Percentiles rank a stretch among this genome's conserved stretches.
These are phyloP conservation scores for Myxozyma mucilagina DNA, from an alignment of 805 yeast genomes.

Conservation along the genomic window DNA sequence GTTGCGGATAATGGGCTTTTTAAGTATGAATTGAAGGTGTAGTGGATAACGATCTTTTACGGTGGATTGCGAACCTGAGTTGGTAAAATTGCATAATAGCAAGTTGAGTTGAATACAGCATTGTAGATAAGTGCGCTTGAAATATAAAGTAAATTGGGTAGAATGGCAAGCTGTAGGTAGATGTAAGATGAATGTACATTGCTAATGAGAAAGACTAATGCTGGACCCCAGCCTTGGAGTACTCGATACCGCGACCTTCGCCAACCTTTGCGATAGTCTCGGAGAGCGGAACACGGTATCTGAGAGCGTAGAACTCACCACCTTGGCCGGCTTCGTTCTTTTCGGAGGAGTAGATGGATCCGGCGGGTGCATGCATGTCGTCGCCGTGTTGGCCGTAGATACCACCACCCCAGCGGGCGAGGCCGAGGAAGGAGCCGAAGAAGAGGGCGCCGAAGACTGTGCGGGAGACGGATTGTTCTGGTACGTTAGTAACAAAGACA, in stretches of 20 bases:
- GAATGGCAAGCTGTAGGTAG: background rate
- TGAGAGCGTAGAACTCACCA: slow-evolving; percentile 79
- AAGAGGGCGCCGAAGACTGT: slow-evolving; percentile 15
- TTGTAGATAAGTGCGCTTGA: no score
- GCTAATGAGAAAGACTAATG: slow-evolving; percentile 4
- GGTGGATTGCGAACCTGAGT: no score
- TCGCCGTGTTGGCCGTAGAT: slow-evolving; percentile 34
- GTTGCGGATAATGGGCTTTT: no score
- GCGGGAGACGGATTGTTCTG: slow-evolving; percentile 15
- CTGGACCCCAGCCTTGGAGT: slow-evolving; percentile 14
- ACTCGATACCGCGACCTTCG: slow-evolving; percentile 37
- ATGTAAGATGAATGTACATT: background rate
- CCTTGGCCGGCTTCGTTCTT: background rate
- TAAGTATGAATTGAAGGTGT: no score
- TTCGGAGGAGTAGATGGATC: background rate
- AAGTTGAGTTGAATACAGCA: no score
- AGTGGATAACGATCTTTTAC: no score
- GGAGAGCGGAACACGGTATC: slow-evolving; percentile 76
- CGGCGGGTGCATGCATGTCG: slow-evolving; percentile 37
- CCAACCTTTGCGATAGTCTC: slow-evolving; percentile 79
- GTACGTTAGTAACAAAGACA: background rate
- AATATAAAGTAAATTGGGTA: no score
- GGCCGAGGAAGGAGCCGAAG: slow-evolving; percentile 29
- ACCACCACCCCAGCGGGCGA: slow-evolving; percentile 56
- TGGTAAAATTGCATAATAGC: no score